Evolutionary conservation across 2,329 filamentous ascomycete species (phyloP).

Genomic region (Microdochium bolleyi): DNA sequence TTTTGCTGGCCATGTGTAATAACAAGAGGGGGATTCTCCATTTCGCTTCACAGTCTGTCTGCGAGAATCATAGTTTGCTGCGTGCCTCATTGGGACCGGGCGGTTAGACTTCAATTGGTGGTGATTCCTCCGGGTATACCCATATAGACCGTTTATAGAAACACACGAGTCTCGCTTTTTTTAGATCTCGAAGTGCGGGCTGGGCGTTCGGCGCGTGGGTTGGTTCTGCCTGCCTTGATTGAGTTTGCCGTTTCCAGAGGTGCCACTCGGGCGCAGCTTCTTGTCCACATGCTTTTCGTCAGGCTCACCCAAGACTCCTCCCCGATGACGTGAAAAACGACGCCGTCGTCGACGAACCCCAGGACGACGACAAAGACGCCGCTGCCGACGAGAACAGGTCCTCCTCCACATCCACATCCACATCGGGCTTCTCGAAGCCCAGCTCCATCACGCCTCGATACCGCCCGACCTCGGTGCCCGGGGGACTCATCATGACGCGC

Average conservation of each 20-base stretch:
- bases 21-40: not conserved
- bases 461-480: slow-evolving; percentile 6
- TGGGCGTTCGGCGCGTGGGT: no score
- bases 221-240: no score
- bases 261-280: no score
- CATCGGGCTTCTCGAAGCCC: not conserved
- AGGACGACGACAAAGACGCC: no score
- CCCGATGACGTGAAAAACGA: no score
- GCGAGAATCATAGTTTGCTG: not conserved
- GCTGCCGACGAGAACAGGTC: not conserved
- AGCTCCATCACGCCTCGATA: slow-evolving; percentile 6
- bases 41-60: not conserved
- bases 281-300: no score
- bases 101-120: not conserved
- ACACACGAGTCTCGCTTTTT: not conserved
- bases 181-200: no score
- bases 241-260: no score
- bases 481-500: slow-evolving; percentile 22
- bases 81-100: not conserved
- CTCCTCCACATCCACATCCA: not conserved
- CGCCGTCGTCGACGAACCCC: no score
- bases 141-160: not conserved
- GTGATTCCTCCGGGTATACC: not conserved
- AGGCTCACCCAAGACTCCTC: no score
- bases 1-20: not conserved